Evolutionary conservation across 805 yeast genomes (phyloP).

Genomic region (Nakazawaea populi): DNA sequence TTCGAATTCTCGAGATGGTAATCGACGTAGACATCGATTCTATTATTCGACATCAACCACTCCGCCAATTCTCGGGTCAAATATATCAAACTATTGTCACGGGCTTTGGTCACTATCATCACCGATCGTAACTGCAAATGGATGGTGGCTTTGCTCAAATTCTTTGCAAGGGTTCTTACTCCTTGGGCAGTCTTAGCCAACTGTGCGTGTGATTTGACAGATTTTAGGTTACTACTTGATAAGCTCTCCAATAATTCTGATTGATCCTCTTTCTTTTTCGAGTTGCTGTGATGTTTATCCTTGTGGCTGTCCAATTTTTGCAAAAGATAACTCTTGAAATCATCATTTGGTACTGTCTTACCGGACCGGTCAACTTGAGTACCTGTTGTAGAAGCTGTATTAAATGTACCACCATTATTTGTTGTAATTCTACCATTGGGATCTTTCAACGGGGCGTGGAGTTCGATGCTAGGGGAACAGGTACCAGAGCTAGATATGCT

Average conservation of each 20-base stretch:
- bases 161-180: constrained; percentile 68
- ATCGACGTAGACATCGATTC: constrained; percentile 62
- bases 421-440: too few species aligned
- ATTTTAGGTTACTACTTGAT: constrained; percentile 38
- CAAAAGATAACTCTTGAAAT: constrained; percentile 2
- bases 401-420: too few species aligned
- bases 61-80: constrained; percentile 75
- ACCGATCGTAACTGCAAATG: constrained; percentile 64
- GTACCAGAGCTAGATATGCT: constrained; percentile 6
- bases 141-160: constrained; percentile 64
- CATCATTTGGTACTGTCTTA: constrained; percentile 2
- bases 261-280: constrained; percentile 3
- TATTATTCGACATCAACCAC: constrained; percentile 50
- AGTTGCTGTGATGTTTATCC: neutral
- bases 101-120: constrained; percentile 83
- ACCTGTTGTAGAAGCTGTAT: neutral
- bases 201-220: constrained; percentile 66
- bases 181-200: constrained; percentile 79
- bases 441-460: neutral
- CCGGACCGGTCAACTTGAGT: neutral
- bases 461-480: neutral
- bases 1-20: constrained; percentile 53
- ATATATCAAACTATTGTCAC: constrained; percentile 72
- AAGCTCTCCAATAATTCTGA: constrained; percentile 12
- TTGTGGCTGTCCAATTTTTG: constrained; percentile 1